Evolutionary conservation across 208 protist genomes (phyloP), one percentile per base, ranked within the genome.

Genomic region (Crithidia acanthocephali): DNA sequence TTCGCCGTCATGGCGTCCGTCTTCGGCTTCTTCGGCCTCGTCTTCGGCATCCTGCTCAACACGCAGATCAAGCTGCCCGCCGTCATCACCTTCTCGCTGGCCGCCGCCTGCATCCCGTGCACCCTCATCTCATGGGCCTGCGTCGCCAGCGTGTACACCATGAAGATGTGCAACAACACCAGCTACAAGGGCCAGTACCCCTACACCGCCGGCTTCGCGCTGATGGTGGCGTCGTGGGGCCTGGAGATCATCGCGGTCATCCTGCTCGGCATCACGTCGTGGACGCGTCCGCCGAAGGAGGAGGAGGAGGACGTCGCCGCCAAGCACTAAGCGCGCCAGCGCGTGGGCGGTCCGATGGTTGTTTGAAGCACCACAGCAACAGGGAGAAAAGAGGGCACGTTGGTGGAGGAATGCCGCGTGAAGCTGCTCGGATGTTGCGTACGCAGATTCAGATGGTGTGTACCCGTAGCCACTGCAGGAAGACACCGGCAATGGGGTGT

Each of bases 51-150:
- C 52, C 56, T 85, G 42, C 60, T 79, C 55, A 76, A 79, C 57
- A 66, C 61, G 33, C 61, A 71, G 42, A 45, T 76, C 40, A 40
- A 56, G n/a, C 32, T 61, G 53, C 58, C 66, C 42, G 40, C 18
- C 51, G 25, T 47, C 42, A 74, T 83, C 60, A 15, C 73, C 45
- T 68, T 80, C 67, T 32, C 74, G 53, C 64, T 83, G 58, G 53
- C 72, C 44, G 62, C 70, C 62, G 35, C 76, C 52, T 76, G 66
- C 57, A 66, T 82, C 52, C 25, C 78, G 13, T 78, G 60, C 60
- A 79, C 83, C 35, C 67, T 83, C 67, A 80, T 85, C 63, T 70
- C 74, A 18, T 84, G 74, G 72, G 83, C 76, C 28, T 85, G 79
- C 57, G 76, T 88, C 28, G 83, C 80, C 47, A 65, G 72, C 51